A percentile compares a stretch with the other conserved stretches of the same genome.
Conservation (phyloP, 495 filamentous ascomycete genomes). For the Cladorrhinum samala region DNA sequence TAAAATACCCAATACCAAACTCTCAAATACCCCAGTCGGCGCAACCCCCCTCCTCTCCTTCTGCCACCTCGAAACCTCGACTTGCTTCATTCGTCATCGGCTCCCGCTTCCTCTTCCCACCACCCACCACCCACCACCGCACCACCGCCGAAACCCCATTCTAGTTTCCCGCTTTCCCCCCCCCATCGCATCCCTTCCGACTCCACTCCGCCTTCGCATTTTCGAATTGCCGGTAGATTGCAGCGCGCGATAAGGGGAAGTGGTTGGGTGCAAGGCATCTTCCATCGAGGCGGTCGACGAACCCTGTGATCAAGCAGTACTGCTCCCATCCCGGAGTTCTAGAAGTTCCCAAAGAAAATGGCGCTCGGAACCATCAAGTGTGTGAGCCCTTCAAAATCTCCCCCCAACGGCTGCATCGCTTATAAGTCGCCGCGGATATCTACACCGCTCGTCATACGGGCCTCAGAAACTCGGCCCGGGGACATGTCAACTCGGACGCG, state of each 20-base stretch:
- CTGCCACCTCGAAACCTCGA: constrained; percentile 15
- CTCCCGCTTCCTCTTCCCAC: constrained; percentile 9
- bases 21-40: background rate
- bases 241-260: constrained; percentile 22
- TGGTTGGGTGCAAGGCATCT: constrained; percentile 17
- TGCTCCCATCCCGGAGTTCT: constrained; percentile 23
- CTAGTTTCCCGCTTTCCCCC: constrained; percentile 10
- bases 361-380: constrained; percentile 83
- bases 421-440: background rate
- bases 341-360: constrained; percentile 52
- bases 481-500: background rate
- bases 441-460: constrained; percentile 2
- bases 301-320: constrained; percentile 13
- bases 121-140: too few species aligned
- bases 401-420: constrained; percentile 2
- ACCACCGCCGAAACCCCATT: constrained; percentile 11
- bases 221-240: constrained; percentile 22
- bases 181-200: constrained; percentile 13
- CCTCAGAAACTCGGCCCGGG: background rate
- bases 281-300: constrained; percentile 12
- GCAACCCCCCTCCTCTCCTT: background rate
- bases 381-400: constrained; percentile 30
- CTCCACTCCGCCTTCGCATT: constrained; percentile 25
- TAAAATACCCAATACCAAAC: constrained; percentile 1
- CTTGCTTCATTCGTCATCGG: constrained; percentile 19